A percentile compares a stretch with the other conserved stretches of the same genome.
Evolutionary conservation across 2,329 filamentous ascomycete genomes (phyloP).

Genomic region (Penicillium capsulatum): DNA sequence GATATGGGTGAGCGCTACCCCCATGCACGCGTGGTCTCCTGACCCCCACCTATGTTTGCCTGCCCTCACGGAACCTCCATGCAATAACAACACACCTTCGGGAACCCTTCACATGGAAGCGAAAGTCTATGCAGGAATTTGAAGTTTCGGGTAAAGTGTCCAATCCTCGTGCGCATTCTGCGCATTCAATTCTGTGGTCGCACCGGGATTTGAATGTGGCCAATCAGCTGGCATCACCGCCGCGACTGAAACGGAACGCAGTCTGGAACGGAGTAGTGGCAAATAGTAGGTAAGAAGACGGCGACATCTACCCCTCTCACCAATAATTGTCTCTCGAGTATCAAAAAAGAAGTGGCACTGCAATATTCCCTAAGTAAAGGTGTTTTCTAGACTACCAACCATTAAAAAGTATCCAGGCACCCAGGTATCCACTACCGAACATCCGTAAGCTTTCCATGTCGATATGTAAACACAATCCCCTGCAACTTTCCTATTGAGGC

Average conservation of each 20-base stretch:
- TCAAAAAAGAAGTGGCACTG: background rate
- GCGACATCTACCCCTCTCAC: background rate
- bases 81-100: no score
- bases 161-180: no score
- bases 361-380: background rate
- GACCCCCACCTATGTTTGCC: background rate
- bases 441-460: constrained; percentile 8
- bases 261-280: background rate
- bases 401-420: background rate
- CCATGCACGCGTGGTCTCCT: background rate
- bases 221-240: background rate
- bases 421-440: no score
- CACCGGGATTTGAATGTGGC: background rate
- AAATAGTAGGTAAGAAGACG: background rate
- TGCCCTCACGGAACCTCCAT: no score
- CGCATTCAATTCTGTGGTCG: background rate
- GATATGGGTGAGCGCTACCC: background rate
- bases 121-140: no score
- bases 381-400: background rate
- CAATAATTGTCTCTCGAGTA: background rate
- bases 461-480: constrained; percentile 6
- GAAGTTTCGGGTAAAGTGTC: no score
- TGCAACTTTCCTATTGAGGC: constrained; percentile 7
- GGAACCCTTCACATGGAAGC: no score
- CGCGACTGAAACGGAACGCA: background rate